Conservation (phyloP, 805 yeast species). For the Hanseniaspora occidentalis region DNA sequence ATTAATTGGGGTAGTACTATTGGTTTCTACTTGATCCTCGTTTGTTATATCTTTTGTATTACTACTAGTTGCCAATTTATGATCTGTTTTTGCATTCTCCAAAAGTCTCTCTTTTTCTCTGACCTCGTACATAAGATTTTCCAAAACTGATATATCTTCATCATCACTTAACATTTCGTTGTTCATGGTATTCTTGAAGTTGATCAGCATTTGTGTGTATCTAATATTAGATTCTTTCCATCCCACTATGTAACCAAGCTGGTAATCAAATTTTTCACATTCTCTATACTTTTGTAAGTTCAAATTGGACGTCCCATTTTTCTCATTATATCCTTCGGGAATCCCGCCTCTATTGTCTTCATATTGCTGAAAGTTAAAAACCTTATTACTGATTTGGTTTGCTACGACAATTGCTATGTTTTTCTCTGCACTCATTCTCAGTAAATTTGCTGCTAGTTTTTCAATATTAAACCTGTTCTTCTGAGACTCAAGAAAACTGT, state of each 20-base stretch:
- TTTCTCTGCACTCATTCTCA: conserved; percentile 33
- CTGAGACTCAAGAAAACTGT: conserved; percentile 24
- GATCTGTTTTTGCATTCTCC: conserved; percentile 13
- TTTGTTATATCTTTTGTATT: too few relatives aligned
- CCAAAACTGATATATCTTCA: not conserved
- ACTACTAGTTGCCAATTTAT: conserved; percentile 1
- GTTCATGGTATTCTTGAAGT: not conserved
- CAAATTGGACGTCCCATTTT: conserved; percentile 1
- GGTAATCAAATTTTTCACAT: conserved; percentile 40
- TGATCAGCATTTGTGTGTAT: conserved; percentile 6
- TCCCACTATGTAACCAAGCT: conserved; percentile 61
- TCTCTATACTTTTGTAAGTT: conserved; percentile 7
- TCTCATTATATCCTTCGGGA: too few relatives aligned
- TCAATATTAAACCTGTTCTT: conserved; percentile 32
- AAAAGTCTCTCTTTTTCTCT: not conserved
- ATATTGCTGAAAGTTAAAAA: not conserved
- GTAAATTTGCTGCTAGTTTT: conserved; percentile 34
- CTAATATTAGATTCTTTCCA: conserved; percentile 43
- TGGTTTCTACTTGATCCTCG: too few relatives aligned
- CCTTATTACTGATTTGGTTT: conserved; percentile 67
- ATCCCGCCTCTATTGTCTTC: conserved; percentile 11
- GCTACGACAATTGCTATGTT: conserved; percentile 55
- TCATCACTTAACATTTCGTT: not conserved
- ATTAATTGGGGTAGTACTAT: too few relatives aligned
- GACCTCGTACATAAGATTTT: not conserved